Evolutionary conservation across 2,329 filamentous ascomycete genomes (phyloP).

Genomic region (Blastomyces gilchristii): DNA sequence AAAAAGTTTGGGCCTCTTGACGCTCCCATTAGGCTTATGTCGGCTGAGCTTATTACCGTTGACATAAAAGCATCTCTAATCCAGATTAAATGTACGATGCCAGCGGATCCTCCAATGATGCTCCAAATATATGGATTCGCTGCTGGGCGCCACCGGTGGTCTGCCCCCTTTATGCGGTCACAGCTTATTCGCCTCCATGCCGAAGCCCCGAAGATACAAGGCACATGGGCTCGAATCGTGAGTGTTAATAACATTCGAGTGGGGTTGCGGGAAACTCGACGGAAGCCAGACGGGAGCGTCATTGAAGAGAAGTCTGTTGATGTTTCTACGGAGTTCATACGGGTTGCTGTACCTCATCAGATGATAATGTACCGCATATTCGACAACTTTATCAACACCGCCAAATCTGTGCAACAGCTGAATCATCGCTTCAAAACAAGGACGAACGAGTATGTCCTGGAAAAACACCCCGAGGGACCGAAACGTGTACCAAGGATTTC

Average conservation of each 20-base stretch:
- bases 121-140: slow-evolving; percentile 76
- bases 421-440: slow-evolving; percentile 84
- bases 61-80: slow-evolving; percentile 74
- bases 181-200: slow-evolving; percentile 77
- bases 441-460: slow-evolving; percentile 76
- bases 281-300: slow-evolving; percentile 52
- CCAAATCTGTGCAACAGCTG: slow-evolving; percentile 83
- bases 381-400: slow-evolving; percentile 83
- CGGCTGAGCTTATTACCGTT: slow-evolving; percentile 61
- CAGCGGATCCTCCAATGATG: slow-evolving; percentile 83
- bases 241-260: slow-evolving; percentile 72
- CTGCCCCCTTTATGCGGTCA: slow-evolving; percentile 66
- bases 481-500: slow-evolving; percentile 82
- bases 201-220: slow-evolving; percentile 69
- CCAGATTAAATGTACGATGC: slow-evolving; percentile 82
- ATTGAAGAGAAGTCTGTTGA: slow-evolving; percentile 75
- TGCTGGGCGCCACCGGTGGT: slow-evolving; percentile 76
- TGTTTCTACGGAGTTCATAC: slow-evolving; percentile 71
- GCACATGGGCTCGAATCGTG: slow-evolving; percentile 75
- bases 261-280: slow-evolving; percentile 67
- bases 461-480: slow-evolving; percentile 74
- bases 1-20: neutral
- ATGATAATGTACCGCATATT: slow-evolving; percentile 80
- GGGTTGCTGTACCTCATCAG: slow-evolving; percentile 81
- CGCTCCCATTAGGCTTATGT: slow-evolving; percentile 11